Conservation (phyloP, 768 basidiomycete genomes). For the Pleurotus cornucopiae region DNA sequence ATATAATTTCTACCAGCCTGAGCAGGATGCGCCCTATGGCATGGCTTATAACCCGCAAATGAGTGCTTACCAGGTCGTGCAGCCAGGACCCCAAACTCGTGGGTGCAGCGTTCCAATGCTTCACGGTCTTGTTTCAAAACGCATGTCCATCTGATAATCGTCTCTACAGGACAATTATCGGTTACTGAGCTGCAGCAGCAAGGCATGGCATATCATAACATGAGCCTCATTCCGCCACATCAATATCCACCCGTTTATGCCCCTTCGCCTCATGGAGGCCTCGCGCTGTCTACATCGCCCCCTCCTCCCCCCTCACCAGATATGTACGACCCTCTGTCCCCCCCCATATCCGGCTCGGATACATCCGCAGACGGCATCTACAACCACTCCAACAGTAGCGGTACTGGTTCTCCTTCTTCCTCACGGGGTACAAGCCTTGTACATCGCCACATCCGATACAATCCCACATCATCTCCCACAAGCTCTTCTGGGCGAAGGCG, state of each 20-base stretch:
- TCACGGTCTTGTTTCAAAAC: slow-evolving; percentile 30
- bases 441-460: slow-evolving; percentile 69
- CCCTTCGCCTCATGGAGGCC: slow-evolving; percentile 49
- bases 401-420: slow-evolving; percentile 74
- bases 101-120: slow-evolving; percentile 47
- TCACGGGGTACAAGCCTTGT: slow-evolving; percentile 75
- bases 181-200: slow-evolving; percentile 64
- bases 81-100: slow-evolving; percentile 62
- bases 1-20: slow-evolving; percentile 50
- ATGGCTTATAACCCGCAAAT: slow-evolving; percentile 53
- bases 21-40: slow-evolving; percentile 53
- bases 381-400: slow-evolving; percentile 75
- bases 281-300: slow-evolving; percentile 65
- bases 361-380: slow-evolving; percentile 81
- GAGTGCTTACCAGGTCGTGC: slow-evolving; percentile 54
- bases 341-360: slow-evolving; percentile 86
- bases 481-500: slow-evolving; percentile 68
- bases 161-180: slow-evolving; percentile 57
- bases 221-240: slow-evolving; percentile 66
- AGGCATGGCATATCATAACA: slow-evolving; percentile 44
- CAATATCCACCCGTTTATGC: slow-evolving; percentile 63
- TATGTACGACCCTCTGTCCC: slow-evolving; percentile 81
- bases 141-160: slow-evolving; percentile 67
- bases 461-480: slow-evolving; percentile 78
- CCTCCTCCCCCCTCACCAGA: slow-evolving; percentile 75